Evolutionary conservation across 495 filamentous ascomycete genomes (phyloP).

Genomic region (Pyrenula massariospora): DNA sequence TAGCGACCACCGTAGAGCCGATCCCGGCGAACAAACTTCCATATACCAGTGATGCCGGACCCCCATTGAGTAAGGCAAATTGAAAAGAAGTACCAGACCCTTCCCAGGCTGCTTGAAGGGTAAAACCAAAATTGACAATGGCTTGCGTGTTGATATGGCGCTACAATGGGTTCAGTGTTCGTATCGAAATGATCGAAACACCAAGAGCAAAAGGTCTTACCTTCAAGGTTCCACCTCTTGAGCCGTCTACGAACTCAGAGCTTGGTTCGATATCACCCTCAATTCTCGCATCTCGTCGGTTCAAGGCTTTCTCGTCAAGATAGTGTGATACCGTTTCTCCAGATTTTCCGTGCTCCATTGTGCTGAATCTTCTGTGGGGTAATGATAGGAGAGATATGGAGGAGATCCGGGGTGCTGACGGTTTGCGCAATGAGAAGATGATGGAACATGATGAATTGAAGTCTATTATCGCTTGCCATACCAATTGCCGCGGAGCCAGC

Average conservation of each 20-base stretch:
- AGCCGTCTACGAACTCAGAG: not conserved
- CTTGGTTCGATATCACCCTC: not conserved
- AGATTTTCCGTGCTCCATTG: not conserved
- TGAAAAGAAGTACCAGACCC: constrained; percentile 4
- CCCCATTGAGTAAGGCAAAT: constrained; percentile 18
- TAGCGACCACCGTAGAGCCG: constrained; percentile 16
- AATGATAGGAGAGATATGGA: not conserved
- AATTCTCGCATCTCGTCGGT: not conserved
- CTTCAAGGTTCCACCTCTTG: not conserved
- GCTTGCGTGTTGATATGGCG: constrained; percentile 1
- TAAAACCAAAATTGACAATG: constrained; percentile 5
- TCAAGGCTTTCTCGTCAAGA: not conserved
- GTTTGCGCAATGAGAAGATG: not conserved
- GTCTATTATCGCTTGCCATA: not conserved
- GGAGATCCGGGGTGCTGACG: not conserved
- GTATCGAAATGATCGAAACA: not conserved
- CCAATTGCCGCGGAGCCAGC: not conserved
- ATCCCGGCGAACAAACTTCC: constrained; percentile 15
- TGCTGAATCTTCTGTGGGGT: not conserved
- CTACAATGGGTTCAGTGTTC: not conserved
- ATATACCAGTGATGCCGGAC: constrained; percentile 18
- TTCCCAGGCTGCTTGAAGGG: constrained; percentile 4
- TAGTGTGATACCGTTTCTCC: not conserved
- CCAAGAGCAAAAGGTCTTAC: not conserved
- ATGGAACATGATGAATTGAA: not conserved